Base-by-base conservation (phyloP, 2,329 filamentous ascomycete species). In the Fusarium citri region DNA sequence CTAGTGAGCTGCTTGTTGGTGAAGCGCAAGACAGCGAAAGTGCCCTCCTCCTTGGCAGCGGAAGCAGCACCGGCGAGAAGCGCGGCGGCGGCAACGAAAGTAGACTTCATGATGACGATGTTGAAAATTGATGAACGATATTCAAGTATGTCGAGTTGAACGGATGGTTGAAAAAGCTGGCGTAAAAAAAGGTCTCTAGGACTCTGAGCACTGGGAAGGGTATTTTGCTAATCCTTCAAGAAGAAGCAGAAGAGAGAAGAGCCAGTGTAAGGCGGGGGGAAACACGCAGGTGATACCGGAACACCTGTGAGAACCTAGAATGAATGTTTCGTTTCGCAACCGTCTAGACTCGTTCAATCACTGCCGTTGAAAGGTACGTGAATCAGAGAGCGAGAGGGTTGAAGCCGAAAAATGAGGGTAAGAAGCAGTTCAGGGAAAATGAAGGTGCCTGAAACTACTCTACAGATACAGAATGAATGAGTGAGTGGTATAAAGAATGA, bases 11-110 rank as follows among this genome's bases (percentile, higher is more conserved):
- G 84, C 71, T 88, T 84, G 75, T 89, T 90, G 76, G 88, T 88
- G 84, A 93, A 93, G 74, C 87, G 89, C 77, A 92, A 86, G 76
- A 93, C 91, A 56, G 90, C 90, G 73, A 91, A 88, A 45, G 88
- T 88, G 59, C 86, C 82, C 51, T 80, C 76, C 72, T 85, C 84
- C 70, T 72, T 61, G 25, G 80, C 81, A 75, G 83, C 75, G 65
- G 72, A 49, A 57, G 69, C 81, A 34, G 80, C 77, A 64, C 80
- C 76, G 50, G 79, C 77, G 37, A 82, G 67, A 67, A 82, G 83
- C 66, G 82, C 78, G 45, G 82, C 58, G 54, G 77, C 76, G 50
- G 77, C 62, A 41, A 71, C 67, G 46, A 74, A 64, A 54, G 72
- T 65, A 61, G 77, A 71, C 74, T 81, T 83, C 81, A 83, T 83